These are phyloP conservation scores for Cucurbita argyrosperma DNA, from an alignment of 306 rosid genomes.

Conservation along the genomic window DNA sequence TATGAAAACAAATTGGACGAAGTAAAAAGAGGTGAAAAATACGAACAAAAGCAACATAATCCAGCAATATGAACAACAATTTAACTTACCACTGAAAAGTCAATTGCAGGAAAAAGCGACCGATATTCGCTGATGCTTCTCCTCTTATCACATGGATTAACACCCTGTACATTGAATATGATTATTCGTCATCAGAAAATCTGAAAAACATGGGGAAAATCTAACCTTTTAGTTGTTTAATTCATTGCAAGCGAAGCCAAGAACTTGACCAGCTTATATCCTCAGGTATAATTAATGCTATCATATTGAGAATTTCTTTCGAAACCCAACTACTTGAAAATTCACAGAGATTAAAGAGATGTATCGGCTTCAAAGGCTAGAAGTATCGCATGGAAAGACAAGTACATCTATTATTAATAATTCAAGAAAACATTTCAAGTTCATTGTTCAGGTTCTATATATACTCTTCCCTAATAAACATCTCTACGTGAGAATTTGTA, in stretches of 20 bases:
- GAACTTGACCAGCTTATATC: neutral
- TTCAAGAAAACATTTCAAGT: neutral
- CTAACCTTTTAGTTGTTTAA: neutral
- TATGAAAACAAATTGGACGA: neutral
- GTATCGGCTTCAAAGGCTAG: too few species aligned
- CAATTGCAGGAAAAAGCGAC: constrained; percentile 72
- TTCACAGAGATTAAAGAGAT: neutral
- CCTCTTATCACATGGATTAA: constrained; percentile 91
- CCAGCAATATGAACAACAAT: neutral
- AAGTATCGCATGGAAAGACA: neutral
- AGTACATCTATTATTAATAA: neutral
- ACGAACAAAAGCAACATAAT: neutral
- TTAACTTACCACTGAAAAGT: constrained; percentile 55
- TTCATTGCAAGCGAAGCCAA: neutral
- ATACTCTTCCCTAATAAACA: neutral
- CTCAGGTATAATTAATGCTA: neutral
- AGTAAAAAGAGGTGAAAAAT: neutral
- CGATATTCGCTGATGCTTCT: constrained; percentile 53
- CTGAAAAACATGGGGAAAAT: neutral
- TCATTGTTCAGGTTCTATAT: neutral
- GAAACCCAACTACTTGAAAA: neutral
- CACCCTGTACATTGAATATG: constrained; percentile 39
- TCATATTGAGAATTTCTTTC: neutral
- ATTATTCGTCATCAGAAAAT: neutral
- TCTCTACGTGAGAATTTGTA: neutral